A percentile compares a stretch with the other conserved stretches of the same genome.
phyloP scores from a whole-genome alignment of 2,329 filamentous ascomycete species.

The Cordyceps tenuipes region DNA sequence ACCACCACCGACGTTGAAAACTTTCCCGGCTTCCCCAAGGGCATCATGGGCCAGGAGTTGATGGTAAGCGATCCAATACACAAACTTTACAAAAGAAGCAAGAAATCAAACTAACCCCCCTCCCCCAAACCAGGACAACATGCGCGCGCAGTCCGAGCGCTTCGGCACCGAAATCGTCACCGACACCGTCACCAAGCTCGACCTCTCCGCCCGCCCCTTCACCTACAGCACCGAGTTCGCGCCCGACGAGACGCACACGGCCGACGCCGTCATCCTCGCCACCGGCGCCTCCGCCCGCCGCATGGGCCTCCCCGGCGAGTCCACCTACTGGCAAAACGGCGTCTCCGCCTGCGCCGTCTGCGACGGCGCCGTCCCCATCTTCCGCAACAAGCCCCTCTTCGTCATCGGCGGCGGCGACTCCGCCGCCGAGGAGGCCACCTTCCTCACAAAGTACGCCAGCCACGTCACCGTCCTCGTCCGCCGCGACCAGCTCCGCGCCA shows the following conservation, averaged over 20 bases:
- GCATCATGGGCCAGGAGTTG: slow-evolving; percentile 76
- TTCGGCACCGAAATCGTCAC: slow-evolving; percentile 91
- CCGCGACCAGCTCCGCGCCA: slow-evolving; percentile 76
- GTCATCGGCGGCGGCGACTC: slow-evolving; percentile 97
- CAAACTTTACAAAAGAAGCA: neutral
- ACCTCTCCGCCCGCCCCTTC: slow-evolving; percentile 78
- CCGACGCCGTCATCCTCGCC: slow-evolving; percentile 86
- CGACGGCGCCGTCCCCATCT: slow-evolving; percentile 94
- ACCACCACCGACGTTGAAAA: slow-evolving; percentile 99
- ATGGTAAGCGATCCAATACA: slow-evolving; percentile 53
- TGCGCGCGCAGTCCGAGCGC: slow-evolving; percentile 82
- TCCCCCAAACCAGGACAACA: slow-evolving; percentile 60
- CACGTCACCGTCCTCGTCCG: slow-evolving; percentile 92
- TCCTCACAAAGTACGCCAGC: slow-evolving; percentile 93
- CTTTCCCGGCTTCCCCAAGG: slow-evolving; percentile 88
- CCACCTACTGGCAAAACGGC: slow-evolving; percentile 95
- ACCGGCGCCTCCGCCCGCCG: slow-evolving; percentile 89
- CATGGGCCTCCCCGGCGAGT: slow-evolving; percentile 76
- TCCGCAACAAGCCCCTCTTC: slow-evolving; percentile 88
- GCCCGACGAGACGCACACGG: slow-evolving; percentile 75
- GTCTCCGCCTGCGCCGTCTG: slow-evolving; percentile 96
- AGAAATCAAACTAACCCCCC: neutral
- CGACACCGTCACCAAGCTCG: slow-evolving; percentile 84
- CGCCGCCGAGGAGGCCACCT: slow-evolving; percentile 93
- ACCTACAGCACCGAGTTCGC: slow-evolving; percentile 88